Percentiles rank a stretch among this genome's conserved stretches.
These are phyloP conservation scores for Dactylis glomerata DNA, from an alignment of 176 grass and related monocot species.

Conservation along the genomic window DNA sequence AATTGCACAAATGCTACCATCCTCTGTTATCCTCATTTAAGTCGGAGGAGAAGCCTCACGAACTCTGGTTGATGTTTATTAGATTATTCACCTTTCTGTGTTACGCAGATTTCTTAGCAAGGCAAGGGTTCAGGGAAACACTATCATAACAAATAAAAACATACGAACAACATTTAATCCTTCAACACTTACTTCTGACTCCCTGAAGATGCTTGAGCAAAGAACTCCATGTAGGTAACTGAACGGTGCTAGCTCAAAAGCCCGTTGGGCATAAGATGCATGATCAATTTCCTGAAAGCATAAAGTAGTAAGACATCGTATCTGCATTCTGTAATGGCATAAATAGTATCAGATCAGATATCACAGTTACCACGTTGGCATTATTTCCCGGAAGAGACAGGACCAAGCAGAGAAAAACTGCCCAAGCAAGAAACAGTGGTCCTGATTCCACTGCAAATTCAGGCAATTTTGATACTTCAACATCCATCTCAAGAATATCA, in stretches of 20 bases:
- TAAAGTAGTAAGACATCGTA: slow-evolving; percentile 22
- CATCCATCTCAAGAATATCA: slow-evolving; percentile 92
- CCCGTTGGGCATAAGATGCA: slow-evolving; percentile 65
- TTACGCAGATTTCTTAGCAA: too few species aligned
- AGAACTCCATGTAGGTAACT: slow-evolving; percentile 74
- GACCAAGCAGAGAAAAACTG: slow-evolving; percentile 70
- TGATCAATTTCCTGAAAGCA: slow-evolving; percentile 83
- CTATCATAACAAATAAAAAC: not conserved
- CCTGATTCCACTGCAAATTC: slow-evolving; percentile 70
- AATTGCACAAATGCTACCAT: too few species aligned
- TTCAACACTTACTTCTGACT: slow-evolving; percentile 78
- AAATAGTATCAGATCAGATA: slow-evolving; percentile 11
- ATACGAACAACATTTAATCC: not conserved
- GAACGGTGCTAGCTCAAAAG: slow-evolving; percentile 65
- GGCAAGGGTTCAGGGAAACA: not conserved
- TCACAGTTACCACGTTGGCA: slow-evolving; percentile 44
- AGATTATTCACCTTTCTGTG: too few species aligned
- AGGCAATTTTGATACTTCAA: slow-evolving; percentile 70
- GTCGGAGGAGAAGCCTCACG: too few species aligned
- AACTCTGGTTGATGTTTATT: too few species aligned
- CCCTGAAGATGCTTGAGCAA: slow-evolving; percentile 58
- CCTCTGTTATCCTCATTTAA: too few species aligned
- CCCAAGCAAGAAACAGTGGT: slow-evolving; percentile 86
- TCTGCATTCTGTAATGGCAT: not conserved
- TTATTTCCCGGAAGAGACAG: slow-evolving; percentile 70